These are phyloP conservation scores for Candida sp. DNA, from an alignment of 1,139 yeast genomes.

Conservation along the genomic window DNA sequence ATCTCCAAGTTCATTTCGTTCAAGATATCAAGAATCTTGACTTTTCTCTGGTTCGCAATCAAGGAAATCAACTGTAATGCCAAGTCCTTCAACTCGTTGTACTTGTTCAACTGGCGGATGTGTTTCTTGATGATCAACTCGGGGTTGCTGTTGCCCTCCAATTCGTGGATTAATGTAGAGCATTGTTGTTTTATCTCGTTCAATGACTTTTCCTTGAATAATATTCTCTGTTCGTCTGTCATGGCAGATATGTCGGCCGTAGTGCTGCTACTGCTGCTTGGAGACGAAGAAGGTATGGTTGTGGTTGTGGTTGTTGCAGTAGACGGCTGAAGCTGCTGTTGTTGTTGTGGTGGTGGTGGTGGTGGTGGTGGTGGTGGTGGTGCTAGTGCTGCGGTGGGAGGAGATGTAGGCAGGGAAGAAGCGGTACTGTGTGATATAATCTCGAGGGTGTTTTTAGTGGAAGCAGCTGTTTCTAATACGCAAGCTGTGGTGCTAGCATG, in stretches of 20 bases:
- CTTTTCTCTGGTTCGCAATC: slow-evolving; percentile 53
- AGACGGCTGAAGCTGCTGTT: no score
- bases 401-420: background rate
- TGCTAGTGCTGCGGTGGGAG: background rate
- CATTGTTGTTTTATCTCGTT: slow-evolving; percentile 42
- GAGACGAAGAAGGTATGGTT: background rate
- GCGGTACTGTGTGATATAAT: no score
- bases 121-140: slow-evolving; percentile 46
- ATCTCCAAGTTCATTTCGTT: slow-evolving; percentile 26
- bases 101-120: slow-evolving; percentile 43
- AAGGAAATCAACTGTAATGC: slow-evolving; percentile 52
- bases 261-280: slow-evolving; percentile 2
- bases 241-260: background rate
- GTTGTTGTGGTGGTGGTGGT: no score
- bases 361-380: no score
- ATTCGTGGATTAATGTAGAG: slow-evolving; percentile 35
- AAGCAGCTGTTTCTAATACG: background rate
- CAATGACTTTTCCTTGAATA: slow-evolving; percentile 27
- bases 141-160: slow-evolving; percentile 33
- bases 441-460: no score
- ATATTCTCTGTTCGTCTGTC: slow-evolving; percentile 14
- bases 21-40: slow-evolving; percentile 45
- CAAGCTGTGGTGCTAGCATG: background rate
- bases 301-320: no score
- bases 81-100: slow-evolving; percentile 54